These are phyloP conservation scores for Lumnitzera racemosa DNA, from an alignment of 345 rosid genomes.

Conservation along the genomic window DNA sequence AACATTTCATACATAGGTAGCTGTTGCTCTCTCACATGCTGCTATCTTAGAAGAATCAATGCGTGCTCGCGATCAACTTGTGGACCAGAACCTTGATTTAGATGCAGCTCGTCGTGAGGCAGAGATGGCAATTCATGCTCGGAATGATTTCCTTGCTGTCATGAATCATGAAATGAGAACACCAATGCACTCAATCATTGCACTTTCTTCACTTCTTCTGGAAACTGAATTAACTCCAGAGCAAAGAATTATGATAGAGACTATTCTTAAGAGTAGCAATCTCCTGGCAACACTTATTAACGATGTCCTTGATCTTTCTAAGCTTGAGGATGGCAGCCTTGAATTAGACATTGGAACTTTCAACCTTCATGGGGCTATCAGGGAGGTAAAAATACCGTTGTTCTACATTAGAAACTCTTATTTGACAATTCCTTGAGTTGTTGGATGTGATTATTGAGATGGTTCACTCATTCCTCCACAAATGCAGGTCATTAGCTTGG, in stretches of 20 bases:
- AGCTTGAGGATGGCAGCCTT: conserved; percentile 90
- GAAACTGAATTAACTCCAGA: conserved; percentile 78
- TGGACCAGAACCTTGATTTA: conserved; percentile 74
- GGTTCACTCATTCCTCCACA: not conserved
- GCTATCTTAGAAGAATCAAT: conserved; percentile 91
- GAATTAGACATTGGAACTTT: conserved; percentile 52
- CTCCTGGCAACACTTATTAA: conserved; percentile 76
- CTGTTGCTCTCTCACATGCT: conserved; percentile 97
- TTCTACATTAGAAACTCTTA: too few relatives aligned
- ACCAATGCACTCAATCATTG: conserved; percentile 83
- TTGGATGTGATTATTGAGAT: not conserved
- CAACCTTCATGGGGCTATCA: conserved; percentile 56
- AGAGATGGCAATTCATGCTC: conserved; percentile 84
- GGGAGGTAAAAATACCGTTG: conserved; percentile 43
- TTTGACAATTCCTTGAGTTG: too few relatives aligned
- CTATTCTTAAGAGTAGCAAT: conserved; percentile 82
- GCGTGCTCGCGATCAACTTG: conserved; percentile 80
- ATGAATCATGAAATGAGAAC: conserved; percentile 99
- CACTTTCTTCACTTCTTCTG: conserved; percentile 78
- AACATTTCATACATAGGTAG: conserved; percentile 45
- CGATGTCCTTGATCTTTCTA: conserved; percentile 88
- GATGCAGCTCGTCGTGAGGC: conserved; percentile 82
- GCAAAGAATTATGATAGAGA: conserved; percentile 84
- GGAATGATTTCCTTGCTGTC: conserved; percentile 89
- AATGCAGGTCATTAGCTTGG: conserved; percentile 55